Percentiles rank a stretch among this genome's conserved stretches.
phyloP scores from a whole-genome alignment of 1,139 yeast species.

The Scheffersomyces illinoinensis region DNA sequence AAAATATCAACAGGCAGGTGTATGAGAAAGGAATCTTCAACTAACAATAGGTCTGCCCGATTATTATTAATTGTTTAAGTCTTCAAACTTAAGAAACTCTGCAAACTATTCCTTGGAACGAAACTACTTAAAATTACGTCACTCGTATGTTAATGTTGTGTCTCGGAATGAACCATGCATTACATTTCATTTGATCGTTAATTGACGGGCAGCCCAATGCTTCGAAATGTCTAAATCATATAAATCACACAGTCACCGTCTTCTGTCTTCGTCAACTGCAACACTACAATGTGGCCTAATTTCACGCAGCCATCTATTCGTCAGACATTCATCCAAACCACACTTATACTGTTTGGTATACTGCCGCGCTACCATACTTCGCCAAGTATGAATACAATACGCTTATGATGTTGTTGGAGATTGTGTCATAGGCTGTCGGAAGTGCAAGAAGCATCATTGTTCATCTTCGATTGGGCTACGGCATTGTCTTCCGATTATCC shows the following conservation, averaged over 20 bases:
- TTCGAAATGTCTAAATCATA: background rate
- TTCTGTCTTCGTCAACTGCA: background rate
- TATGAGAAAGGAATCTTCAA: background rate
- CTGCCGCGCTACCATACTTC: background rate
- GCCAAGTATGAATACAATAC: background rate
- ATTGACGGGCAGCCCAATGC: background rate
- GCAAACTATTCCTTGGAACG: background rate
- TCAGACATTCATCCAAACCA: background rate
- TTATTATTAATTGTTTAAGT: too few relatives aligned
- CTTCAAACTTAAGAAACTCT: background rate
- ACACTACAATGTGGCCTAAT: background rate
- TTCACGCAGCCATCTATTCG: background rate
- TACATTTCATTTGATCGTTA: background rate
- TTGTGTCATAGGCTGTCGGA: too few relatives aligned
- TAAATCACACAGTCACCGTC: background rate
- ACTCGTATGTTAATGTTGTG: background rate
- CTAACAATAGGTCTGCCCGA: background rate
- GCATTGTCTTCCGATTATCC: background rate
- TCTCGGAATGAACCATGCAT: background rate
- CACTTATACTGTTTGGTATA: background rate
- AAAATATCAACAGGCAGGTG: too few relatives aligned
- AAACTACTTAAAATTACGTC: too few relatives aligned
- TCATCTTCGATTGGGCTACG: background rate
- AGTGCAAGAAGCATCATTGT: too few relatives aligned
- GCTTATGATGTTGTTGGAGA: background rate